Base-by-base conservation (phyloP, 345 rosid species). In the Populus euphratica region DNA sequence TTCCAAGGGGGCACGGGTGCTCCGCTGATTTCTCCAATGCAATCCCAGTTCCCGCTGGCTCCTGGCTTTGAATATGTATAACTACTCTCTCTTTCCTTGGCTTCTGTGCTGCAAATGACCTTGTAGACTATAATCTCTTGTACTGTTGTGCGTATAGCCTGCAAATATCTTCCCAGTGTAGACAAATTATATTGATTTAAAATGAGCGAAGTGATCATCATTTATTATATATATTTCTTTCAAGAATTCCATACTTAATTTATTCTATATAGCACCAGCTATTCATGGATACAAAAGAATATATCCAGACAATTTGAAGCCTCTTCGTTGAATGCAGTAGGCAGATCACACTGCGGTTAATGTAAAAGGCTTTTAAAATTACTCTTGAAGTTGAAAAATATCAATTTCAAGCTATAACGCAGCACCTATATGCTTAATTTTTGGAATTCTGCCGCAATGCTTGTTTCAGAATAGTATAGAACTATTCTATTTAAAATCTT, bases 11-110 rank as follows among this genome's bases (percentile, higher is more conserved):
- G 77, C 86, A 81, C 86, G 88, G 81, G 84, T 73, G 84, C 73
- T 81, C 84, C 86, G 85, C 85, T 80, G 79, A 83, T 86, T 86
- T 83, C 85, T 83, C 88, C 88, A 27, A 86, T 69, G 85, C 68
- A 77, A 80, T 81, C 89, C 82, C 85, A 83, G 70, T 83, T 78
- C 80, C 82, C 82, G 71, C 75, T 73, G 74, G 0, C 69, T 41
- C n/a, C 47, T 68, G 66, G 1, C 27, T 14, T 27, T 14, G n/a
- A 61, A 79, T 25, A 2, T 25, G 47, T 68, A 54, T 66, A 33
- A 6, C 9, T 23, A 20, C 20, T 5, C 6, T 17, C 7, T 25
- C 13, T 31, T 17, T 29, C 25, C 54, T 76, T 74, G 83, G 68
- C 33, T 49, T 31, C 39, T 76, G 85, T 38, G 81, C 76, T 68